Conservation (phyloP, 441 rosid species). For the Francoa sonchifolia region DNA sequence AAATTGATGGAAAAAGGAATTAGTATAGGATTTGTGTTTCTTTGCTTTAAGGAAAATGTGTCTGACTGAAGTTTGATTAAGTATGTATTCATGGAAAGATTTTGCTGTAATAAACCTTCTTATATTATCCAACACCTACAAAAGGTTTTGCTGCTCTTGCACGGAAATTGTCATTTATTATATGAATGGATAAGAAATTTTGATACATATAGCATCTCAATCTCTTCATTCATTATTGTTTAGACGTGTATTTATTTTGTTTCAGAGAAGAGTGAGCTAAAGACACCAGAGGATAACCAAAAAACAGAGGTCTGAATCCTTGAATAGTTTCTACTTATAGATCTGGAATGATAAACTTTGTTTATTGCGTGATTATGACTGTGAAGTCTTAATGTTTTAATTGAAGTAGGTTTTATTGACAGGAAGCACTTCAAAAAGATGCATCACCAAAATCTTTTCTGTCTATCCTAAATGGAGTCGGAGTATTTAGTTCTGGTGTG, state of each 20-base stretch:
- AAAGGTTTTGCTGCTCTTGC: too few relatives aligned
- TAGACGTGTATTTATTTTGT: conserved; percentile 12
- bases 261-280: conserved; percentile 35
- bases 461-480: conserved; percentile 66
- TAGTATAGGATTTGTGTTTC: too few relatives aligned
- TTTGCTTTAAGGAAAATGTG: too few relatives aligned
- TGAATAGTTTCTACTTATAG: conserved; percentile 5
- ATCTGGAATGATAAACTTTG: too few relatives aligned
- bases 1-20: too few relatives aligned
- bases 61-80: too few relatives aligned
- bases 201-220: background rate
- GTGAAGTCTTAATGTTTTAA: conserved; percentile 11
- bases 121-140: too few relatives aligned
- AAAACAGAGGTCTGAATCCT: conserved; percentile 39
- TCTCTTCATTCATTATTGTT: background rate
- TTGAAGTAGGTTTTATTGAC: conserved; percentile 15
- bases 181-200: too few relatives aligned
- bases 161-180: too few relatives aligned
- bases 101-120: too few relatives aligned
- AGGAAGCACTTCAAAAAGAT: conserved; percentile 33
- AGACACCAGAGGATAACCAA: conserved; percentile 23
- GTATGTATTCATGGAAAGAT: too few relatives aligned
- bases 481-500: conserved; percentile 58
- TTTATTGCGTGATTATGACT: conserved; percentile 4
- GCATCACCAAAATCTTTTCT: conserved; percentile 46